phyloP scores from a whole-genome alignment of 176 grass and related monocot species.

The Musa schizocarpa region DNA sequence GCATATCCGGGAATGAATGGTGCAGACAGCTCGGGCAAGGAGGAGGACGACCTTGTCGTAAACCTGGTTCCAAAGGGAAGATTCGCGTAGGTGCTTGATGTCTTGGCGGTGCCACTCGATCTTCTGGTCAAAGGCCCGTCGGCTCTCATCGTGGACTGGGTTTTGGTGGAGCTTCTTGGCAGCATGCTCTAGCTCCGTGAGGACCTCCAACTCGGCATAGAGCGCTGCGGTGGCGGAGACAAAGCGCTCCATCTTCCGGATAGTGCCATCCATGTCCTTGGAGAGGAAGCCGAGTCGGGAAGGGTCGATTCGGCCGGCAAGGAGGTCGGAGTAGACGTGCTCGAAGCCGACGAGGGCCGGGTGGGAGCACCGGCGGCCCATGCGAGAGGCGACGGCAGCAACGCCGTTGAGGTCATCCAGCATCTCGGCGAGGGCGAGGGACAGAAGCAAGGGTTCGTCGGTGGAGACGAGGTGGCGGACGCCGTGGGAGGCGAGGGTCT shows the following conservation, averaged over 20 bases:
- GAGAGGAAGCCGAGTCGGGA: slow-evolving; percentile 22
- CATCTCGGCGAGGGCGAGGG: slow-evolving; percentile 82
- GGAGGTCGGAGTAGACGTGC: slow-evolving; percentile 90
- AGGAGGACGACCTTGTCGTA: slow-evolving; percentile 79
- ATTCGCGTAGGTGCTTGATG: slow-evolving; percentile 46
- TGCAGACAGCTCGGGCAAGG: slow-evolving; percentile 64
- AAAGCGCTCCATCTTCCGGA: slow-evolving; percentile 85
- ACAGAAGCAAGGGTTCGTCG: slow-evolving; percentile 61
- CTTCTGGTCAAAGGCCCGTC: slow-evolving; percentile 59
- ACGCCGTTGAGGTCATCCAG: slow-evolving; percentile 78
- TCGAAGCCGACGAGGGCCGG: slow-evolving; percentile 65
- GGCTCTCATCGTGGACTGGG: slow-evolving; percentile 42
- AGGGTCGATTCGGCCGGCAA: slow-evolving; percentile 45
- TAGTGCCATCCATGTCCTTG: slow-evolving; percentile 37
- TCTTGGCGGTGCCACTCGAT: slow-evolving; percentile 71
- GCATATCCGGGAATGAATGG: slow-evolving; percentile 55
- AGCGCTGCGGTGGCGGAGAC: slow-evolving; percentile 59
- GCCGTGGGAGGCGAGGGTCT: slow-evolving; percentile 46
- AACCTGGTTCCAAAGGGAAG: slow-evolving; percentile 81
- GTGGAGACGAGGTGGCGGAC: slow-evolving; percentile 67
- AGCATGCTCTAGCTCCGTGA: slow-evolving; percentile 68
- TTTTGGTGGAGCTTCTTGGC: slow-evolving; percentile 44
- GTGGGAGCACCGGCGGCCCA: slow-evolving; percentile 59
- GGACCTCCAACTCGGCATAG: slow-evolving; percentile 62
- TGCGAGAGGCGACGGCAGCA: slow-evolving; percentile 57